Evolutionary conservation across 352 stramenopile genomes (phyloP), one percentile per base, ranked within the genome.

Genomic region (Pythium diclinum): DNA sequence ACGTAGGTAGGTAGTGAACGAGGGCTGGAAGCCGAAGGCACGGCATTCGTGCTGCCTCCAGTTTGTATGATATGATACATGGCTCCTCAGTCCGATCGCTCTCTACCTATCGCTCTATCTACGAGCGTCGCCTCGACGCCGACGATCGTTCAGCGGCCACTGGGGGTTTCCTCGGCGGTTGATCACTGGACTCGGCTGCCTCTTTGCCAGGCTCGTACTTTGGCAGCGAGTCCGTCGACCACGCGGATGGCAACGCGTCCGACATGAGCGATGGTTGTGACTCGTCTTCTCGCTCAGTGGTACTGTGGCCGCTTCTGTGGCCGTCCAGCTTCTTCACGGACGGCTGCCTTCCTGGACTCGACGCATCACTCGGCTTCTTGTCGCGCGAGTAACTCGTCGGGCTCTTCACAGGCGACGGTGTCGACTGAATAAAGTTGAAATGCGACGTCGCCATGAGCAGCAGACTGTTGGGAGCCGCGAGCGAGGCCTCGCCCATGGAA

Each of bases 141-240:
- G 40, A 47, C 5, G 17, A 47, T 23, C 40, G 3, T 16, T 47
- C 40, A 3, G 40, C 10, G 38, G 38, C 38, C 10, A n/a, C 25
- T 28, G 25, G 10, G 38, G 38, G 17, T 10, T 47, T 47, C 8
- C 8, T 47, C 19, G 46, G 21, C 6, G 46, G 21, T 13, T 16
- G 8, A 9, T 53, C 46, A 33, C 46, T 32, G 3, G 46, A 16
- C 23, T 34, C 23, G 5, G 33, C 17, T 13, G 30, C 11, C 0
- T 59, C 53, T 7, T n/a, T 56, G 28, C 8, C 40, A 42, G n/a
- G 32, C 21, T 69, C 56, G 48, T 51, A 61, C 13, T n/a, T n/a
- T 2, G 57, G 63, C 14, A 70, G 25, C 10, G 63, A 65, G 57
- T 70, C 56, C 1, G 63, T 70, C 14, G 63, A 70, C 63, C 63